Conservation (phyloP, 495 filamentous ascomycete genomes). For the Sordaria brevicollis region DNA sequence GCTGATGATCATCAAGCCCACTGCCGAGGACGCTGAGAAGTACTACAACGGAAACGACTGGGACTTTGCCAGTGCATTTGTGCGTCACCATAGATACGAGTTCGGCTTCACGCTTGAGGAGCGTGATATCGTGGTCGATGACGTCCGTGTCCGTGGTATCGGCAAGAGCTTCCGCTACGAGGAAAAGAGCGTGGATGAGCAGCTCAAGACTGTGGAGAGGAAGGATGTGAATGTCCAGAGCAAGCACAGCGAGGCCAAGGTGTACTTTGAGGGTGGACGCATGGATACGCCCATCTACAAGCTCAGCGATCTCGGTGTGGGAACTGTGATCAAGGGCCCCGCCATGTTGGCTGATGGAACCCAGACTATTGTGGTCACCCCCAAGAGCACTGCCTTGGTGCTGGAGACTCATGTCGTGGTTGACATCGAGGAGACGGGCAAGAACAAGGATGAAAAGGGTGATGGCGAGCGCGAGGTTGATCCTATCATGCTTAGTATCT, state of each 20-base stretch:
- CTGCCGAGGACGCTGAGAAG: constrained; percentile 44
- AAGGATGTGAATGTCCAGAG: constrained; percentile 40
- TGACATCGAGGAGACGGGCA: constrained; percentile 52
- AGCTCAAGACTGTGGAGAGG: constrained; percentile 55
- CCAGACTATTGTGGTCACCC: constrained; percentile 89
- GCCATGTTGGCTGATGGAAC: constrained; percentile 91
- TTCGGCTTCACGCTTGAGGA: constrained; percentile 90
- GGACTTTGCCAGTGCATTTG: constrained; percentile 76
- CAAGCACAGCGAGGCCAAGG: constrained; percentile 42
- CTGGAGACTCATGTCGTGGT: constrained; percentile 64
- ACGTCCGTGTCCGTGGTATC: constrained; percentile 81
- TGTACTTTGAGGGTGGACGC: constrained; percentile 67
- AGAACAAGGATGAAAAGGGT: constrained; percentile 39
- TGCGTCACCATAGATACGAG: constrained; percentile 81
- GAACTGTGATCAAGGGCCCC: constrained; percentile 71
- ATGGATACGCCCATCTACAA: constrained; percentile 78
- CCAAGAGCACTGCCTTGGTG: constrained; percentile 62
- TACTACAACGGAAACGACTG: constrained; percentile 55
- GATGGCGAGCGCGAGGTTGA: constrained; percentile 49
- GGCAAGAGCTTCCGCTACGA: constrained; percentile 72
- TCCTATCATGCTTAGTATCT: constrained; percentile 91
- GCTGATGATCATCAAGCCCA: constrained; percentile 68
- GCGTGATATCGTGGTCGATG: constrained; percentile 85
- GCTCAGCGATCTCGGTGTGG: constrained; percentile 63
- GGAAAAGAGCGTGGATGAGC: constrained; percentile 70